Evolutionary conservation across 768 basidiomycete species (phyloP).

Genomic region (Scleroderma bovista): DNA sequence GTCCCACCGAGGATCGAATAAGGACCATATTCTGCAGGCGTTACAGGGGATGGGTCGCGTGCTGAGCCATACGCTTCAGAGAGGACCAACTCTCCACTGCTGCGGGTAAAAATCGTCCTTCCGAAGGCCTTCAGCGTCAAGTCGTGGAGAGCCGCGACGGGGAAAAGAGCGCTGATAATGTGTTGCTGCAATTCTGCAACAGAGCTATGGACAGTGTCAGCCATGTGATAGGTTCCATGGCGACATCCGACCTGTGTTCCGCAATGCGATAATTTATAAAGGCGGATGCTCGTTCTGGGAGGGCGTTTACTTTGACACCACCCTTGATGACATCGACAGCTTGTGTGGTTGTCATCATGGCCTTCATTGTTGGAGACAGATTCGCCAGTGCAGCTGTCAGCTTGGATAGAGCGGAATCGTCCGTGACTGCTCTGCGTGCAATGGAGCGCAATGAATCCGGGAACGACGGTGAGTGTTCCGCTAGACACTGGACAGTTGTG

Average conservation of each 20-base stretch:
- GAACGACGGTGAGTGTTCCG: slow-evolving; percentile 50
- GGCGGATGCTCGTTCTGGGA: slow-evolving; percentile 63
- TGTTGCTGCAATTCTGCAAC: slow-evolving; percentile 15
- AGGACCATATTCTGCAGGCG: slow-evolving; percentile 28
- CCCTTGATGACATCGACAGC: slow-evolving; percentile 63
- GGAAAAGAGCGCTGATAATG: slow-evolving; percentile 25
- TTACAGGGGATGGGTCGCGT: slow-evolving; percentile 62
- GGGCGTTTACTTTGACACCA: slow-evolving; percentile 68
- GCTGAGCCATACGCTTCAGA: slow-evolving; percentile 43
- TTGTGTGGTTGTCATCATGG: slow-evolving; percentile 60
- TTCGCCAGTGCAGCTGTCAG: slow-evolving; percentile 35
- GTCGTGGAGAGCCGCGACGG: slow-evolving; percentile 47
- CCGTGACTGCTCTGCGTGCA: slow-evolving; percentile 41
- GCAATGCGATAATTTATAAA: slow-evolving; percentile 69
- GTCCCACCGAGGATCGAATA: slow-evolving; percentile 21
- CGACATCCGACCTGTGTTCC: slow-evolving; percentile 42
- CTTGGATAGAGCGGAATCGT: slow-evolving; percentile 41
- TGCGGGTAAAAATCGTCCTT: slow-evolving; percentile 27
- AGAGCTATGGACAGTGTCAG: slow-evolving; percentile 7
- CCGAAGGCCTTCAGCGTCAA: slow-evolving; percentile 58
- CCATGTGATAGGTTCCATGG: background rate
- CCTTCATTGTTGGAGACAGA: slow-evolving; percentile 31
- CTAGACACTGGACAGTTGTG: slow-evolving; percentile 50
- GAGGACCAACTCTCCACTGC: slow-evolving; percentile 44
- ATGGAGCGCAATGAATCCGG: slow-evolving; percentile 39